These are phyloP conservation scores for Clitocybe nebularis DNA, from an alignment of 1,284 basidiomycete species.

Conservation along the genomic window DNA sequence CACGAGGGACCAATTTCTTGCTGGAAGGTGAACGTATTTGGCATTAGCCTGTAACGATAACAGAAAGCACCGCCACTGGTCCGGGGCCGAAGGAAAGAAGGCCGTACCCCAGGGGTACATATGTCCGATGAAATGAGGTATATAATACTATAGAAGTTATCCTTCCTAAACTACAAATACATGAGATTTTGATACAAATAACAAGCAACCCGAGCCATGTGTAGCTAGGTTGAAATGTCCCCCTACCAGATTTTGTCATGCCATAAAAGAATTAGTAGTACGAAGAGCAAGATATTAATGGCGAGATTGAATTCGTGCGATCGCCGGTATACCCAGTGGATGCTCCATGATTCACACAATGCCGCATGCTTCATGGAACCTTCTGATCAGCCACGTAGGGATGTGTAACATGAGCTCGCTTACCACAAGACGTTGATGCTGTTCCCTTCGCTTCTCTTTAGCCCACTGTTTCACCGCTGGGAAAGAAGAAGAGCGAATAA, in stretches of 20 bases:
- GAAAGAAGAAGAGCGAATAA: constrained; percentile 11
- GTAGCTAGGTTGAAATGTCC: not conserved
- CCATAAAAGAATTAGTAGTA: constrained; percentile 25
- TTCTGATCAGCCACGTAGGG: no score
- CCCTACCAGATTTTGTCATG: constrained; percentile 16
- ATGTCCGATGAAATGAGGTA: no score
- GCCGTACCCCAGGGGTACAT: no score
- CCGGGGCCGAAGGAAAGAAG: no score
- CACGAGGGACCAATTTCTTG: no score
- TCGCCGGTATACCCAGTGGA: constrained; percentile 22
- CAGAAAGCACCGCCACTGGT: no score
- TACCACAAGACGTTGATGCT: constrained; percentile 24
- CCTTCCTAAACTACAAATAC: no score
- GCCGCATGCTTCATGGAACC: constrained; percentile 26
- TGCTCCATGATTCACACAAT: constrained; percentile 29
- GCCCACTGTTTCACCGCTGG: constrained; percentile 21
- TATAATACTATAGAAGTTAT: no score
- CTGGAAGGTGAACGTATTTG: no score
- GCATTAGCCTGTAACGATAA: no score
- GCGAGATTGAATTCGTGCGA: constrained; percentile 21
- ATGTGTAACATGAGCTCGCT: constrained; percentile 8
- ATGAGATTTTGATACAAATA: no score
- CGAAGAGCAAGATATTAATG: constrained; percentile 22
- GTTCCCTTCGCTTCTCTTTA: constrained; percentile 22
- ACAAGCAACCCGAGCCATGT: no score